Conservation (phyloP, 2,329 filamentous ascomycete species). For the Arthrinium puccinioides region DNA sequence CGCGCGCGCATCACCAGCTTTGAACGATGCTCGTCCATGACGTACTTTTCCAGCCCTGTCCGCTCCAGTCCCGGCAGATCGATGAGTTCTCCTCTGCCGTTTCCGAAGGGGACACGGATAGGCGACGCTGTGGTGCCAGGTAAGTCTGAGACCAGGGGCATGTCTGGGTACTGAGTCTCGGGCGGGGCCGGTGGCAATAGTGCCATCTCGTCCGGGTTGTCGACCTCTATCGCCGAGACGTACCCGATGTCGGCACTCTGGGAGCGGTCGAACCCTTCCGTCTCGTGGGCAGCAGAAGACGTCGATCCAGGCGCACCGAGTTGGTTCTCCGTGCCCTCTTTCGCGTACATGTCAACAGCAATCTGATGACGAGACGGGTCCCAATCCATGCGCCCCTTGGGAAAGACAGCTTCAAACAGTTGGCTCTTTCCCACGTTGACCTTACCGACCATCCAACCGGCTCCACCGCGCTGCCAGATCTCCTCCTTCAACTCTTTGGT, state of each 20-base stretch:
- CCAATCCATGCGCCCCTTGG: constrained; percentile 56
- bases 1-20: constrained; percentile 74
- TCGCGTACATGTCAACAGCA: constrained; percentile 21
- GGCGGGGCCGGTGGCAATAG: constrained; percentile 71
- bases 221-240: constrained; percentile 12
- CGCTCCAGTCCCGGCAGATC: constrained; percentile 83
- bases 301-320: not conserved
- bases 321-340: constrained; percentile 1
- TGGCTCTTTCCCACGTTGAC: constrained; percentile 96
- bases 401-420: constrained; percentile 81
- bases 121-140: constrained; percentile 93
- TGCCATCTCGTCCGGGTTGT: constrained; percentile 31
- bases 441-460: constrained; percentile 95
- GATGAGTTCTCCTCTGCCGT: constrained; percentile 80
- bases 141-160: constrained; percentile 79
- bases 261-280: not conserved
- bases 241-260: constrained; percentile 21
- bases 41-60: constrained; percentile 62
- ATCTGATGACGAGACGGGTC: constrained; percentile 29
- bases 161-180: constrained; percentile 69
- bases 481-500: constrained; percentile 79
- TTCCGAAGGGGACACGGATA: constrained; percentile 85
- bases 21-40: constrained; percentile 57
- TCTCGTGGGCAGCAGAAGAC: not conserved
- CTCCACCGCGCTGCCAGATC: constrained; percentile 77